Evolutionary conservation across 129 eudicot species (phyloP).

Genomic region (sunflower (Helianthus annuus)): DNA sequence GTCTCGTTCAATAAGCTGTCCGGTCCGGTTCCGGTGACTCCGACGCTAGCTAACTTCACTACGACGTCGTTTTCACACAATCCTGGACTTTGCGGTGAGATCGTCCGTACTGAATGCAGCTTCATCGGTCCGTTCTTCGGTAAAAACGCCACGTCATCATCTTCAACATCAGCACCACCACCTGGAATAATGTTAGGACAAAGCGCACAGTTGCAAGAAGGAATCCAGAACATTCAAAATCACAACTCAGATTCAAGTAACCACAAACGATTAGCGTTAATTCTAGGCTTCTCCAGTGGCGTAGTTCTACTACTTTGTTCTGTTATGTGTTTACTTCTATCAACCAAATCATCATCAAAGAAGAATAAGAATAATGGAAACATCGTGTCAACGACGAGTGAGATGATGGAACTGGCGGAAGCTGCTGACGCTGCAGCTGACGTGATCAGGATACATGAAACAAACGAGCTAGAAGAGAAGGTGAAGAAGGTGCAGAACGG

Average conservation of each 20-base stretch:
- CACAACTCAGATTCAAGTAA: constrained; percentile 3
- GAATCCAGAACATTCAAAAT: constrained; percentile 10
- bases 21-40: constrained; percentile 79
- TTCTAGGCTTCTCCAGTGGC: constrained; percentile 49
- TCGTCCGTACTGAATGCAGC: constrained; percentile 60
- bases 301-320: constrained; percentile 37
- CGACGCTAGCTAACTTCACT: constrained; percentile 43
- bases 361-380: constrained; percentile 14
- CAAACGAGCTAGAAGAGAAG: constrained; percentile 71
- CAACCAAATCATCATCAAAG: constrained; percentile 22
- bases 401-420: constrained; percentile 35
- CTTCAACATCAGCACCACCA: constrained; percentile 22
- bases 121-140: constrained; percentile 60
- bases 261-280: constrained; percentile 33
- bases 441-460: constrained; percentile 73
- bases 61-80: constrained; percentile 45
- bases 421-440: constrained; percentile 68
- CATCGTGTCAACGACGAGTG: constrained; percentile 30
- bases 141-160: constrained; percentile 17
- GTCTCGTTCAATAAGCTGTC: constrained; percentile 60
- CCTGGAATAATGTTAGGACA: constrained; percentile 25
- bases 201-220: constrained; percentile 34
- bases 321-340: constrained; percentile 37
- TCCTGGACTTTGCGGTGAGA: constrained; percentile 77
- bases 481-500: constrained; percentile 56